Base-by-base conservation (phyloP, 768 basidiomycete species). In the Suillus alpinus region DNA sequence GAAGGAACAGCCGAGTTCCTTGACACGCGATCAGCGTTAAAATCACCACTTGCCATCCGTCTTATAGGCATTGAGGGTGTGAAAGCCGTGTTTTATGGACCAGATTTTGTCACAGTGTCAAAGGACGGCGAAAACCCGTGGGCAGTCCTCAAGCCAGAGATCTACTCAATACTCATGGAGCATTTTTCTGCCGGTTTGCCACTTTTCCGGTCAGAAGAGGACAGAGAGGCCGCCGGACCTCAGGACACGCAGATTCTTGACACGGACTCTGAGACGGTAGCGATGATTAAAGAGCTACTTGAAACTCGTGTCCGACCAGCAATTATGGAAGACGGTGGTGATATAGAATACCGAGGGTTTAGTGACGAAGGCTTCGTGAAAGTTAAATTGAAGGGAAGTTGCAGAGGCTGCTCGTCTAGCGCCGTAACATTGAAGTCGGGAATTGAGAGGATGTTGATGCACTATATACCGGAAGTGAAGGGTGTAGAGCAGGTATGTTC, bases 301-400 rank as follows among this genome's bases (percentile, higher is more conserved):
- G 96, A 98, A 71, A 98, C 95, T 2, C 79, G 97, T 14, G 94
- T 99, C 18, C 79, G 97, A 58, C 97, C 97, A 6, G 92, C 95
- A 5, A 98, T 99, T 62, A 95, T 95, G 92, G 97, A 98, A 73
- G 96, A 99, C 59, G 97, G 97, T 0, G 97, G 97, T 2, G 97
- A 98, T 72, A 95, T 99, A 60, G 96, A 98, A 76, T 99, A 92
- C 72, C 84, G 89, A 39, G 95, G 93, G 3, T 96, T 98, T 68
- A 82, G 84, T 55, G 93, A 96, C 65, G 86, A 85, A 23, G 92
- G 91, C 3, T 68, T 91, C 34, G 96, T 99, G 6, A 84, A 84
- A 71, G 81, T 99, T 34, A 96, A 91, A 74, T 80, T 99, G 62
- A 98, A 98, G 80, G 97, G 97, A 32, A 96, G 94, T 70, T 99